Conservation (phyloP, 1,139 yeast species). For the Yamadazyma dendronema region DNA sequence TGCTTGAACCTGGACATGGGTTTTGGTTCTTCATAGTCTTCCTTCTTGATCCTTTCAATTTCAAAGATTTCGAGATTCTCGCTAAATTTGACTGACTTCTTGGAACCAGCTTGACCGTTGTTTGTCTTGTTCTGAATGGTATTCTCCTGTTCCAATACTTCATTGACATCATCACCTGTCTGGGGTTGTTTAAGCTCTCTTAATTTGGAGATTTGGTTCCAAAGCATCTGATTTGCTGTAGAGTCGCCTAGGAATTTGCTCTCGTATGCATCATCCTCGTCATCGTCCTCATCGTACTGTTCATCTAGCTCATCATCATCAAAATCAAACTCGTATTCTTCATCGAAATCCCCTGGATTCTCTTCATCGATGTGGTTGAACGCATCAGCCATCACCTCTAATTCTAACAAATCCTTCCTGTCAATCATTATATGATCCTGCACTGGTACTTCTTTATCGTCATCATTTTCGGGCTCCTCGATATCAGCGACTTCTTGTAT, state of each 20-base stretch:
- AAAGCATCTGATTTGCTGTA: slow-evolving; percentile 24
- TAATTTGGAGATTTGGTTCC: slow-evolving; percentile 28
- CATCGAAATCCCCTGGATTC: slow-evolving; percentile 25
- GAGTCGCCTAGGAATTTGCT: slow-evolving; percentile 10
- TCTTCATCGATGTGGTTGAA: slow-evolving; percentile 27
- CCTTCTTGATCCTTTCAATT: slow-evolving; percentile 51
- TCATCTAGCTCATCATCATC: slow-evolving; percentile 19
- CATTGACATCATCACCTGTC: background rate
- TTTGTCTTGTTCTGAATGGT: slow-evolving; percentile 1
- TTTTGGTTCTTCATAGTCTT: slow-evolving; percentile 35
- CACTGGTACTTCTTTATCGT: slow-evolving; percentile 5
- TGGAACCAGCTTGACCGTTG: slow-evolving; percentile 11
- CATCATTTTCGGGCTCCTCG: slow-evolving; percentile 1
- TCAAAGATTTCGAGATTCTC: slow-evolving; percentile 54
- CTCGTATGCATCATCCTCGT: slow-evolving; percentile 12
- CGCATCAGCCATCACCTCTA: slow-evolving; percentile 50
- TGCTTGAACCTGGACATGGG: slow-evolving; percentile 28
- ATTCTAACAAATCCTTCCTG: slow-evolving; percentile 30
- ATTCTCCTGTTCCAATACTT: background rate
- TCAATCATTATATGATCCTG: slow-evolving; percentile 21
- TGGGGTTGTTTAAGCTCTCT: slow-evolving; percentile 15
- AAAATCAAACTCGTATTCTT: slow-evolving; percentile 10
- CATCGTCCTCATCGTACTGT: slow-evolving; percentile 28
- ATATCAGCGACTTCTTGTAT: slow-evolving; percentile 4
- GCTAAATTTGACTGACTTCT: slow-evolving; percentile 55